A percentile compares a stretch with the other conserved stretches of the same genome.
Conservation (phyloP, 2,329 filamentous ascomycete species). For the Phaeomoniella chlamydospora region DNA sequence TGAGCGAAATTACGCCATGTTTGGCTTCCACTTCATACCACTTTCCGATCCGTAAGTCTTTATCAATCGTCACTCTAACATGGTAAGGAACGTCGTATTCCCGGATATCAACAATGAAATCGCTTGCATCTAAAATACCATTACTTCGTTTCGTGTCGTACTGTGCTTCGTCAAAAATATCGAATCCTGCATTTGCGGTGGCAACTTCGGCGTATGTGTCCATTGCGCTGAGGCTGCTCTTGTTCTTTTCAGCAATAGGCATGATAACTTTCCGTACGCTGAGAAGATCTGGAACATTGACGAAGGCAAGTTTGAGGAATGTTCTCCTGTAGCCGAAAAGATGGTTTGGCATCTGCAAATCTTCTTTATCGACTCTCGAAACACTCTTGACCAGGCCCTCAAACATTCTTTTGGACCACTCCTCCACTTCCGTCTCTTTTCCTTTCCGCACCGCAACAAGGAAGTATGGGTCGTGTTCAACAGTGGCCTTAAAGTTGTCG, state of each 20-base stretch:
- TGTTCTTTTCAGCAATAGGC: slow-evolving; percentile 91
- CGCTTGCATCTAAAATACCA: slow-evolving; percentile 75
- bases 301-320: slow-evolving; percentile 75
- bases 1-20: slow-evolving; percentile 73
- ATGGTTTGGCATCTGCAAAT: slow-evolving; percentile 90
- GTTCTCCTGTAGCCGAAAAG: slow-evolving; percentile 78
- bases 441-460: slow-evolving; percentile 79
- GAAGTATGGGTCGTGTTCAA: slow-evolving; percentile 96
- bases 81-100: slow-evolving; percentile 99
- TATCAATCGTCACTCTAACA: slow-evolving; percentile 94
- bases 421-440: slow-evolving; percentile 83
- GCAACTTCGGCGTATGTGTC: slow-evolving; percentile 96
- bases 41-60: slow-evolving; percentile 88
- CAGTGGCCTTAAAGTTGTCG: slow-evolving; percentile 83
- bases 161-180: slow-evolving; percentile 89
- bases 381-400: slow-evolving; percentile 73
- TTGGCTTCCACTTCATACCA: slow-evolving; percentile 96
- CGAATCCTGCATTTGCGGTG: slow-evolving; percentile 67
- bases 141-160: slow-evolving; percentile 67
- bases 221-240: slow-evolving; percentile 90
- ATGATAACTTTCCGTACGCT: slow-evolving; percentile 71
- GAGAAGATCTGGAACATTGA: slow-evolving; percentile 75
- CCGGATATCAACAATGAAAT: slow-evolving; percentile 95
- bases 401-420: slow-evolving; percentile 70
- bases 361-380: slow-evolving; percentile 74